Evolutionary conservation across 805 yeast genomes (phyloP).

Genomic region (Saturnispora sanitii): DNA sequence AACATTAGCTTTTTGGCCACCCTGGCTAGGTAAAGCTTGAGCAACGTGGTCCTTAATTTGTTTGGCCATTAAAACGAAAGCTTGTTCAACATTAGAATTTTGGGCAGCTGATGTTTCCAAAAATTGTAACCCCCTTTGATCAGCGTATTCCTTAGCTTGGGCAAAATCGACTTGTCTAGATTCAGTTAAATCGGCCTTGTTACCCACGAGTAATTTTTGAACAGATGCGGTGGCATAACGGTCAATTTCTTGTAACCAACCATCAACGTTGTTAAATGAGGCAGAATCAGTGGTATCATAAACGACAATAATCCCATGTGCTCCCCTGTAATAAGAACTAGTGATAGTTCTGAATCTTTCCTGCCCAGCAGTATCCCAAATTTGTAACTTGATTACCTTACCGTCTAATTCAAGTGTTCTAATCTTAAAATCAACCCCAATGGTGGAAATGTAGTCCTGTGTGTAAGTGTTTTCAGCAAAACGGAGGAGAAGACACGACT

Average conservation of each 20-base stretch:
- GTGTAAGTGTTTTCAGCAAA: conserved; percentile 97
- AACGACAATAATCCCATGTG: conserved; percentile 96
- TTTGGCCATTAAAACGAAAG: conserved; percentile 96
- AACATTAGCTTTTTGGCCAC: conserved; percentile 45
- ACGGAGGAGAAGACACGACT: conserved; percentile 87
- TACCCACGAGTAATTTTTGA: conserved; percentile 90
- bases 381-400: conserved; percentile 92
- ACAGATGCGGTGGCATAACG: conserved; percentile 97
- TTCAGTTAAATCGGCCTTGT: conserved; percentile 88
- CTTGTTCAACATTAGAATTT: conserved; percentile 96
- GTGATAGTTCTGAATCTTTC: conserved; percentile 97
- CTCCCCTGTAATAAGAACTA: conserved; percentile 95
- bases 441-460: conserved; percentile 92
- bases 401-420: conserved; percentile 92
- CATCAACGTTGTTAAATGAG: conserved; percentile 90
- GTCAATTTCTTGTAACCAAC: conserved; percentile 98
- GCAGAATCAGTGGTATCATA: conserved; percentile 98
- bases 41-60: conserved; percentile 96
- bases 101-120: conserved; percentile 93
- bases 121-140: conserved; percentile 86
- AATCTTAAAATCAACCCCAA: conserved; percentile 92
- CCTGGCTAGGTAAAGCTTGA: conserved; percentile 41
- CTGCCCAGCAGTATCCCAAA: conserved; percentile 99
- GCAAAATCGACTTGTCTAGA: conserved; percentile 93
- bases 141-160: conserved; percentile 96